Evolutionary conservation across 2,329 filamentous ascomycete genomes (phyloP).

Genomic region (Colletotrichum coccodes): DNA sequence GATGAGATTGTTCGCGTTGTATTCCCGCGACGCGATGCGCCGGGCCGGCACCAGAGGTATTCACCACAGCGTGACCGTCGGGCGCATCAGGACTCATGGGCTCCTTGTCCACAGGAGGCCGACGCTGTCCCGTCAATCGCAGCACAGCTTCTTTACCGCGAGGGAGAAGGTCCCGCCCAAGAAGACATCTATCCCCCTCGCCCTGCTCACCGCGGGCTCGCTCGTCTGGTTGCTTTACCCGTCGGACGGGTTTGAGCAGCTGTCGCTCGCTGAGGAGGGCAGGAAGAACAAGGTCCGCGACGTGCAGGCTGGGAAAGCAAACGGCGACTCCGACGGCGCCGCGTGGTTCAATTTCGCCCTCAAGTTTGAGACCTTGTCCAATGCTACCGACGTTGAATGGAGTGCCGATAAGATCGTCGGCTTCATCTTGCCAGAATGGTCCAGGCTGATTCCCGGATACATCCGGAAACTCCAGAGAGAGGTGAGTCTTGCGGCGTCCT

Average conservation of each 20-base stretch:
- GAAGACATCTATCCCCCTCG: constrained; percentile 41
- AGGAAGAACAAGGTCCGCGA: constrained; percentile 29
- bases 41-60: constrained; percentile 13
- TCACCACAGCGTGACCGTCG: constrained; percentile 26
- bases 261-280: constrained; percentile 37
- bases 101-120: constrained; percentile 18
- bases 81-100: constrained; percentile 27
- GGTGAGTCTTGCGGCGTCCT: constrained; percentile 23
- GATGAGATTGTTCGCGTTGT: constrained; percentile 24
- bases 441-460: constrained; percentile 78
- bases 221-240: constrained; percentile 57
- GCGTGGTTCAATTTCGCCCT: constrained; percentile 61
- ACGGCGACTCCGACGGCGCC: constrained; percentile 37
- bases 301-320: constrained; percentile 35
- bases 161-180: constrained; percentile 33
- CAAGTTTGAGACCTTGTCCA: constrained; percentile 63
- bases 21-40: constrained; percentile 4
- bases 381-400: constrained; percentile 66
- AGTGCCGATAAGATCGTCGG: constrained; percentile 70
- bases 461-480: constrained; percentile 87
- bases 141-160: constrained; percentile 33
- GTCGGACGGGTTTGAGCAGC: constrained; percentile 52
- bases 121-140: constrained; percentile 29
- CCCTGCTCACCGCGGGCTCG: constrained; percentile 47
- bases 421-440: constrained; percentile 85